phyloP scores from a whole-genome alignment of 805 yeast species.

The Yarrowia hollandica region DNA sequence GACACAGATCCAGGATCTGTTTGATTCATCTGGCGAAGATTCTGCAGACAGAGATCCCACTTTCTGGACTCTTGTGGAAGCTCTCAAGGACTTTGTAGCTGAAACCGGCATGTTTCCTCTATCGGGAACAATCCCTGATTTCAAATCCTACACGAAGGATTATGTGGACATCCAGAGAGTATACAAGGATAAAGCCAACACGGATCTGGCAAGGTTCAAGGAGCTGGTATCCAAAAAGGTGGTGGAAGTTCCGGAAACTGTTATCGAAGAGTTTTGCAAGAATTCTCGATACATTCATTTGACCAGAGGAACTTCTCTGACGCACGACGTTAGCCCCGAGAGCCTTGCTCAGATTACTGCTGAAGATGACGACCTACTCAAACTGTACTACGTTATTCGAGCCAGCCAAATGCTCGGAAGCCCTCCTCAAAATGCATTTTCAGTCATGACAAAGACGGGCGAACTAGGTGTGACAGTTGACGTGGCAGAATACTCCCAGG shows the following conservation, averaged over 20 bases:
- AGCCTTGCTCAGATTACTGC: constrained; percentile 6
- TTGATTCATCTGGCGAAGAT: constrained; percentile 17
- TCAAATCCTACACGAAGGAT: constrained; percentile 71
- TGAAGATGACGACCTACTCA: constrained; percentile 32
- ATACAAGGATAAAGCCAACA: constrained; percentile 55
- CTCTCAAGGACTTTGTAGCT: constrained; percentile 53
- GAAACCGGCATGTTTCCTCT: constrained; percentile 55
- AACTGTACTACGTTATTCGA: constrained; percentile 36
- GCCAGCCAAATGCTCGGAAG: constrained; percentile 31
- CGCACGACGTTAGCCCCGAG: constrained; percentile 31
- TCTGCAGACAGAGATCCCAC: constrained; percentile 30
- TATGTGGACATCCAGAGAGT: constrained; percentile 60
- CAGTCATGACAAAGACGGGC: neutral
- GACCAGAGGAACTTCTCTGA: constrained; percentile 46
- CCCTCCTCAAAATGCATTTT: constrained; percentile 16
- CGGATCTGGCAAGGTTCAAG: constrained; percentile 50
- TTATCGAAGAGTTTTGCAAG: constrained; percentile 56
- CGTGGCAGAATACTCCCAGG: constrained; percentile 34
- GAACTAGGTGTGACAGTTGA: constrained; percentile 5
- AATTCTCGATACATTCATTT: constrained; percentile 57
- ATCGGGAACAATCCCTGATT: constrained; percentile 78
- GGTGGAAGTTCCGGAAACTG: constrained; percentile 35
- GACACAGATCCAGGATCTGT: constrained; percentile 30
- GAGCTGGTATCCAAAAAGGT: constrained; percentile 41
- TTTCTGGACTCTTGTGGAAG: constrained; percentile 65